Evolutionary conservation across 495 filamentous ascomycete genomes (phyloP).

Genomic region (Hamigera avellanea): DNA sequence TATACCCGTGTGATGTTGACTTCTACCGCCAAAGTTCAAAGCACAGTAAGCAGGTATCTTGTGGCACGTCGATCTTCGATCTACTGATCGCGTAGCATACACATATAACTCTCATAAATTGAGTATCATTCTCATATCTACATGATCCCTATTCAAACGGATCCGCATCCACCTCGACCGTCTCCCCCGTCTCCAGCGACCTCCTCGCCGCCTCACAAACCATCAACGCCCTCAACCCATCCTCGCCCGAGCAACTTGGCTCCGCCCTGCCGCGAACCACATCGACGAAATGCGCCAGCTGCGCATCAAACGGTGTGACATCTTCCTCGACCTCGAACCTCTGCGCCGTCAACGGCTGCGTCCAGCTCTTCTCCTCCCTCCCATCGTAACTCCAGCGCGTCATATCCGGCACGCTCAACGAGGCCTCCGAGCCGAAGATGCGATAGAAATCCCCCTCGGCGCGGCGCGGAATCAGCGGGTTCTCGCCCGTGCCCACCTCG

Average conservation of each 20-base stretch:
- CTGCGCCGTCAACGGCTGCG: slow-evolving; percentile 16
- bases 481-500: slow-evolving; percentile 47
- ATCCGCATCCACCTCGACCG: slow-evolving; percentile 19
- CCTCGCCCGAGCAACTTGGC: slow-evolving; percentile 34
- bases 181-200: slow-evolving; percentile 24
- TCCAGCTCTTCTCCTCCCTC: slow-evolving; percentile 20
- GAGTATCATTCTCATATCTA: too few species aligned
- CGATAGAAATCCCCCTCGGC: slow-evolving; percentile 33
- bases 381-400: slow-evolving; percentile 40
- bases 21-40: too few species aligned
- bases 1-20: too few species aligned
- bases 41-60: too few species aligned
- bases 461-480: slow-evolving; percentile 35
- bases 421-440: slow-evolving; percentile 42
- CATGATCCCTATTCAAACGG: too few species aligned
- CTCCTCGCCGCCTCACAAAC: slow-evolving; percentile 32
- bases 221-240: slow-evolving; percentile 29
- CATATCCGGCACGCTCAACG: slow-evolving; percentile 45
- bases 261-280: slow-evolving; percentile 32
- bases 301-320: slow-evolving; percentile 39
- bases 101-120: too few species aligned
- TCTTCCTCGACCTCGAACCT: slow-evolving; percentile 24
- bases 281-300: slow-evolving; percentile 44
- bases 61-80: too few species aligned
- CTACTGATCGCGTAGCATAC: too few species aligned